A percentile compares a stretch with the other conserved stretches of the same genome.
Conservation (phyloP, 768 basidiomycete species). For the Gautieria morchelliformis region DNA sequence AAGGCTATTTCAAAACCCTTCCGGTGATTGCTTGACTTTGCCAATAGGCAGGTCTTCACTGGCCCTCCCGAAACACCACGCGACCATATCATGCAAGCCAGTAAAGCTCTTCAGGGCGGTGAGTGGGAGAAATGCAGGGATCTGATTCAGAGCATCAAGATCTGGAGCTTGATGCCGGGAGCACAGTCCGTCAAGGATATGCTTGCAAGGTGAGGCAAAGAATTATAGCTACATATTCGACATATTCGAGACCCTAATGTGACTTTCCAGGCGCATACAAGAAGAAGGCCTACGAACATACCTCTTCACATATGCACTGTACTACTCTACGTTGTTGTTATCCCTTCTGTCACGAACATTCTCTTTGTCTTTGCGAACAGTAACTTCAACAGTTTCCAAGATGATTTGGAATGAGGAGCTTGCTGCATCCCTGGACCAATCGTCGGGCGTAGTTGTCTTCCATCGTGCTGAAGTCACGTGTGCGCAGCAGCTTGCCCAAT, state of each 20-base stretch:
- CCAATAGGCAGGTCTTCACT: constrained; percentile 94
- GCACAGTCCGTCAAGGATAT: constrained; percentile 82
- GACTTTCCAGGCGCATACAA: constrained; percentile 76
- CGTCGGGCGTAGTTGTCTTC: constrained; percentile 84
- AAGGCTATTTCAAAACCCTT: constrained; percentile 96
- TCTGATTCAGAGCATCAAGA: constrained; percentile 91
- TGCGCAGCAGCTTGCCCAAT: constrained; percentile 81
- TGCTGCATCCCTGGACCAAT: constrained; percentile 86
- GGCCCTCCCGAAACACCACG: constrained; percentile 98
- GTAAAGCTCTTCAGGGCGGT: constrained; percentile 90
- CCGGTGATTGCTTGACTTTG: constrained; percentile 89
- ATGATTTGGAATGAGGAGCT: constrained; percentile 99
- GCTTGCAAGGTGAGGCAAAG: constrained; percentile 72
- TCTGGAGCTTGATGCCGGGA: constrained; percentile 96
- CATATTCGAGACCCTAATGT: background rate
- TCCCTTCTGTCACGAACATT: constrained; percentile 82
- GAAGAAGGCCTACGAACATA: constrained; percentile 96
- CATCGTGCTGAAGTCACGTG: constrained; percentile 85
- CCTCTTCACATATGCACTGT: constrained; percentile 93
- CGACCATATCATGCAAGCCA: constrained; percentile 99
- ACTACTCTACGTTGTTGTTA: constrained; percentile 87
- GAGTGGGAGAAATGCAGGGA: constrained; percentile 97
- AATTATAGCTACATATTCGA: background rate
- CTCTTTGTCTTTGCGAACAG: constrained; percentile 66
- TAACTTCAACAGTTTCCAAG: constrained; percentile 88